Evolutionary conservation across 2,329 filamentous ascomycete genomes (phyloP).

Genomic region (Talaromyces funiculosus): DNA sequence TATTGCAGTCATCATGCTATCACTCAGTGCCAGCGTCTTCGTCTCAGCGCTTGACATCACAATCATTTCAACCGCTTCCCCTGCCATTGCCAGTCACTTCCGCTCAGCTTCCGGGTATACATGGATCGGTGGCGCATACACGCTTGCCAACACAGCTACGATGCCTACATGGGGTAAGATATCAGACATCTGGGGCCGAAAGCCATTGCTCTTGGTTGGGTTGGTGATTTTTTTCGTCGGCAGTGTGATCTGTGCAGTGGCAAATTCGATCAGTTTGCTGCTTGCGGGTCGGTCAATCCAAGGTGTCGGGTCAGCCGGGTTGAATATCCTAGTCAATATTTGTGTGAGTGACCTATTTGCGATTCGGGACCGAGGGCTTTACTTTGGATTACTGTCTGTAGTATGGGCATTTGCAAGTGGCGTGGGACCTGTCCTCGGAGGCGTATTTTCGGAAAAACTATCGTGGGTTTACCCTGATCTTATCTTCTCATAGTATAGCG

Average conservation of each 20-base stretch:
- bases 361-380: conserved; percentile 38
- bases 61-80: conserved; percentile 53
- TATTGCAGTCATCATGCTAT: conserved; percentile 14
- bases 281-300: conserved; percentile 47
- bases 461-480: background rate
- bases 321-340: conserved; percentile 46
- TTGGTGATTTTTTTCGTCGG: conserved; percentile 50
- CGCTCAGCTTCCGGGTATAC: conserved; percentile 46
- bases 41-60: conserved; percentile 31
- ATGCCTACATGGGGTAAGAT: conserved; percentile 28
- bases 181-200: conserved; percentile 55
- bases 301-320: conserved; percentile 45
- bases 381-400: conserved; percentile 38
- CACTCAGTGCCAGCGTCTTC: conserved; percentile 18
- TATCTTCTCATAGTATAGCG: background rate
- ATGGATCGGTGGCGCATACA: conserved; percentile 51
- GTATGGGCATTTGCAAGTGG: conserved; percentile 49
- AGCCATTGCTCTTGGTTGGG: conserved; percentile 47
- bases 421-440: conserved; percentile 42
- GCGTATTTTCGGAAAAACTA: conserved; percentile 9
- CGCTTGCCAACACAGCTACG: conserved; percentile 43
- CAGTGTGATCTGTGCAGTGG: conserved; percentile 46
- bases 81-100: conserved; percentile 50
- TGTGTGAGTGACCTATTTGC: conserved; percentile 49
- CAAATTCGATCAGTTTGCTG: conserved; percentile 43